Evolutionary conservation across 148 eudicot genomes (phyloP), one percentile per base, ranked within the genome.

Genomic region (Dysphania ambrosioides): DNA sequence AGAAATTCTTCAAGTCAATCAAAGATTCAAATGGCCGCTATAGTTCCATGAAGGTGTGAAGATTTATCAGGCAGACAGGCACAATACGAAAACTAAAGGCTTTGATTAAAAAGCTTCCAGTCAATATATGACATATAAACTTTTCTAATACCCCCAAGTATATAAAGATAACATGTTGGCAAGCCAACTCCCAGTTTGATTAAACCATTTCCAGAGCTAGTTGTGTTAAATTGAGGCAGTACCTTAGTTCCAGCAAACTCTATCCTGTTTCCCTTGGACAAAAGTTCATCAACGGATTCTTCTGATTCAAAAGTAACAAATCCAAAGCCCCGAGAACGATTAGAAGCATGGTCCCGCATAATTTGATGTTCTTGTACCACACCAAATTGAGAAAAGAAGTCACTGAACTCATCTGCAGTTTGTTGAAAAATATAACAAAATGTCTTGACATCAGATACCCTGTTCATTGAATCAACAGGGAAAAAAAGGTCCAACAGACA

Each of bases 201-300:
- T 7, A 63, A 63, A 16, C 40, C 24, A 16, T 6, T 7, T 18
- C 3, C 67, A 63, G 57, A 3, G 53, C 27, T 16, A 27, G 26
- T 29, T 32, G 36, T 40, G 24, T 40, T 19, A 27, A 58, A 34
- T 27, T 57, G 32, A 73, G 16, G 26, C 15, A 70, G 57, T 56
- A 87, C 91, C 87, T 83, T 83, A 19, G 86, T 79, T 71, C 91
- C 91, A 64, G 91, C 85, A 83, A 87, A 85, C 57, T 87, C 91
- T 35, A 87, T 82, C 75, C 81, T 82, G 77, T 87, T 85, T 30
- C 91, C 91, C 76, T 85, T 82, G 0, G 83, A 68, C 80, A 87
- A 69, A 24, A 87, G 81, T 34, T 83, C 91, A 73, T 87, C 88
- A 62, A 87, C 91, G 60, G 83, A 81, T 71, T 85, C 87, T 58